These are phyloP conservation scores for Mycena vitilis DNA, from an alignment of 768 basidiomycete genomes.

Conservation along the genomic window DNA sequence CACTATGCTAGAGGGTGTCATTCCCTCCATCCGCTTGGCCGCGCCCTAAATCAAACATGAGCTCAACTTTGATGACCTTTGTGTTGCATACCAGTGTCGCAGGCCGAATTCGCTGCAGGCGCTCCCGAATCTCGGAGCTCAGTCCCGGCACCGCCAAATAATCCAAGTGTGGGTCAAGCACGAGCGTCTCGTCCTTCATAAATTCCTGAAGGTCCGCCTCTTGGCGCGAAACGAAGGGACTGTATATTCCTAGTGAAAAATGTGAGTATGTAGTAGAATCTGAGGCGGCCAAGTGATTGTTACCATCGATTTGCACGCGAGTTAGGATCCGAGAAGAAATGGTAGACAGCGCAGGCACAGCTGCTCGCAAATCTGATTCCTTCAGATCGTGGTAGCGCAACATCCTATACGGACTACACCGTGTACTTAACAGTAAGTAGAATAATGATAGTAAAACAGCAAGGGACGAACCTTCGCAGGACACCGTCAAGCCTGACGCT, in stretches of 20 bases:
- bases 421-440: neutral
- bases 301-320: conserved; percentile 81
- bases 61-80: neutral
- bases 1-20: conserved; percentile 85
- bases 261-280: conserved; percentile 3
- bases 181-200: conserved; percentile 78
- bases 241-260: conserved; percentile 63
- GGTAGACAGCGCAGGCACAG: conserved; percentile 62
- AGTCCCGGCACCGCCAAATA: conserved; percentile 74
- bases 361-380: conserved; percentile 51
- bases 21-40: conserved; percentile 93
- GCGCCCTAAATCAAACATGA: conserved; percentile 68
- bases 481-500: conserved; percentile 59
- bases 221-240: conserved; percentile 75
- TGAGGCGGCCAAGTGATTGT: conserved; percentile 27
- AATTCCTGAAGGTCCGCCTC: conserved; percentile 80
- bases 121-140: conserved; percentile 80
- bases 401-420: conserved; percentile 77
- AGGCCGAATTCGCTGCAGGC: conserved; percentile 70
- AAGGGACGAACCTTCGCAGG: conserved; percentile 50
- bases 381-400: conserved; percentile 69
- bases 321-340: conserved; percentile 64
- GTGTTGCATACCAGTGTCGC: conserved; percentile 67
- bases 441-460: neutral
- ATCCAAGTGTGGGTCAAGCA: conserved; percentile 77